Percentiles rank a stretch among this genome's conserved stretches.
phyloP scores from a whole-genome alignment of 1,284 basidiomycete genomes.

The Coniophora puteana region DNA sequence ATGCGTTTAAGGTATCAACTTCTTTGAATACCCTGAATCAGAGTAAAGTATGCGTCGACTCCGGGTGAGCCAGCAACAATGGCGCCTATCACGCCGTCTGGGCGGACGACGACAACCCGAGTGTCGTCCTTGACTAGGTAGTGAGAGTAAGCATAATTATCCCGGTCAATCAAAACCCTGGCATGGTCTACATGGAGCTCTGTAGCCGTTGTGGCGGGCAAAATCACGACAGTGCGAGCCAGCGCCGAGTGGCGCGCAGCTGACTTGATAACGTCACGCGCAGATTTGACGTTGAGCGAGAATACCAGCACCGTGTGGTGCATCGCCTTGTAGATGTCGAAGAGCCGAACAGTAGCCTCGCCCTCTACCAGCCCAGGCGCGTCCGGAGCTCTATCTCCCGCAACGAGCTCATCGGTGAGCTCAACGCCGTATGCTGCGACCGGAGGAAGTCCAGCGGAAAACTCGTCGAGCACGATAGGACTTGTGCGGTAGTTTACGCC shows the following conservation, averaged over 20 bases:
- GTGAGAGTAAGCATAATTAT: not conserved
- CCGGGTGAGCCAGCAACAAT: too few species aligned
- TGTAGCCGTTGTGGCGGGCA: not conserved
- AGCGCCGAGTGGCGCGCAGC: not conserved
- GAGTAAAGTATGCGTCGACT: too few species aligned
- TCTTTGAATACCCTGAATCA: too few species aligned
- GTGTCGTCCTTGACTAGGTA: not conserved
- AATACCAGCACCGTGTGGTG: constrained; percentile 14
- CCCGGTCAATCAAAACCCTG: not conserved
- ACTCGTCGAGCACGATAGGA: constrained; percentile 19
- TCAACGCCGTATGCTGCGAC: constrained; percentile 5
- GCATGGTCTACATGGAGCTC: too few species aligned
- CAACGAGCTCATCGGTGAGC: not conserved
- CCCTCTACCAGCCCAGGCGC: not conserved
- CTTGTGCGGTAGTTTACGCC: constrained; percentile 28
- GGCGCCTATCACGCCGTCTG: constrained; percentile 29
- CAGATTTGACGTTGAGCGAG: not conserved
- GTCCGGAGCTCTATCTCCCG: constrained; percentile 8
- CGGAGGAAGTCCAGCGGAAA: not conserved
- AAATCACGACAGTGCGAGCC: not conserved
- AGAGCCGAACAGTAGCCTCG: too few species aligned
- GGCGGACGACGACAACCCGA: constrained; percentile 18
- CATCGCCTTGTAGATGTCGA: too few species aligned
- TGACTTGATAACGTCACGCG: not conserved
- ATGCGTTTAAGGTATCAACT: too few species aligned